Evolutionary conservation across 805 yeast species (phyloP), one percentile per base, ranked within the genome.

Genomic region (Lachancea sp.): DNA sequence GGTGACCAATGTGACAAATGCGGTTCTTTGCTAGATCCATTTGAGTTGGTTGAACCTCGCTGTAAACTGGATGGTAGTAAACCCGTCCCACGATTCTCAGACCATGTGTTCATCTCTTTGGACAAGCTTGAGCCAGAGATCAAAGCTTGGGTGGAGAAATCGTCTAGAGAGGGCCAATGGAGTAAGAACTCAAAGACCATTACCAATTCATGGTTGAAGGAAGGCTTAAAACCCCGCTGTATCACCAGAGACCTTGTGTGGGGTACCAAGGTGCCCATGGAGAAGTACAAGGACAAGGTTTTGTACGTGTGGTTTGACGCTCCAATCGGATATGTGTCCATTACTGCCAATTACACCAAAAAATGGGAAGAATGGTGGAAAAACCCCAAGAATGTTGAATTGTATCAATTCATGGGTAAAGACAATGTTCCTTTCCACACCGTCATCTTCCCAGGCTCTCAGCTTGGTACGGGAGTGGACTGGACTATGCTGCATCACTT

Each of bases 1-100:
- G 99, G 99, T 57, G 99, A 93, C 67, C 99, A 93, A 73, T 93
- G 99, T 77, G 99, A 93, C 67, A 82, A 82, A 59, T 93, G 99
- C 74, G 99, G 99, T 53, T 69, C 71, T 49, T 73, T 93, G 53
- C 74, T 93, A 56, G 85, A 91, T 64, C 96, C 99, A 41, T 84
- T 89, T 59, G 98, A 93, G 68, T 77, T 93, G 64, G 82, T 91
- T 53, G 78, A 90, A 52, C 98, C 99, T 45, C 85, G 95, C 57
- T 93, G 99, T 78, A 91, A 93, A 69, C 69, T 93, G 49, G 99
- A 93, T 62, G 77, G 79, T 55, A 75, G 88, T 38, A 73, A 83
- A 10, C 99, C 99, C 30, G 78, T 78, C 41, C 83, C 85, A 42
- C 80, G 79, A 57, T 78, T 81, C 45, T 85, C 98, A 11, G 85